These are phyloP conservation scores for Argentina anserina DNA, from an alignment of 306 rosid genomes.

Conservation along the genomic window DNA sequence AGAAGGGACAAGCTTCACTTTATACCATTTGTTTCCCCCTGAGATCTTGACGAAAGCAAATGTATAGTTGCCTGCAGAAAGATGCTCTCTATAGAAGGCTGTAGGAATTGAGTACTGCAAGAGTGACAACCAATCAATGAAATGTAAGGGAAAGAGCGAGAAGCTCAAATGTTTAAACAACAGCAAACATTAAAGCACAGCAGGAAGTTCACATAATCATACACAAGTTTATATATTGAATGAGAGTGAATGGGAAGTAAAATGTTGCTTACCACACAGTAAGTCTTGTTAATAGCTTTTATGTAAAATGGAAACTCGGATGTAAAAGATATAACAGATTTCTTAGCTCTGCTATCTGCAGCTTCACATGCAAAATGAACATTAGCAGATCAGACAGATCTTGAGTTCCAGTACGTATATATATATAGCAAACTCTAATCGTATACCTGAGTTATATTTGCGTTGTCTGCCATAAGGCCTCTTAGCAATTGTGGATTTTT, in stretches of 20 bases:
- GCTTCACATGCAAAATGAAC: not conserved
- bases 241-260: not conserved
- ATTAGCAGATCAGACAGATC: not conserved
- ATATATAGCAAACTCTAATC: not conserved
- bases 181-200: not conserved
- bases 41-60: not conserved
- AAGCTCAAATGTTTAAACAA: not conserved
- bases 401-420: not conserved
- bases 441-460: slow-evolving; percentile 12
- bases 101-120: slow-evolving; percentile 1
- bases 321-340: not conserved
- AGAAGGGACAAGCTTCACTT: slow-evolving; percentile 1
- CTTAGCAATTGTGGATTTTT: not conserved
- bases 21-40: not conserved
- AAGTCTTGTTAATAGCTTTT: not conserved
- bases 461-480: slow-evolving; percentile 4
- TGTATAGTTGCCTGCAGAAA: not conserved
- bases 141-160: not conserved
- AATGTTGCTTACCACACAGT: not conserved
- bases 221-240: not conserved
- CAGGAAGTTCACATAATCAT: not conserved
- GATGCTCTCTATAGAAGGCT: not conserved
- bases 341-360: not conserved
- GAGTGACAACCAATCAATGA: not conserved
- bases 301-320: slow-evolving; percentile 6